phyloP scores from a whole-genome alignment of 2,329 filamentous ascomycete species.

The Clonostachys chloroleuca region DNA sequence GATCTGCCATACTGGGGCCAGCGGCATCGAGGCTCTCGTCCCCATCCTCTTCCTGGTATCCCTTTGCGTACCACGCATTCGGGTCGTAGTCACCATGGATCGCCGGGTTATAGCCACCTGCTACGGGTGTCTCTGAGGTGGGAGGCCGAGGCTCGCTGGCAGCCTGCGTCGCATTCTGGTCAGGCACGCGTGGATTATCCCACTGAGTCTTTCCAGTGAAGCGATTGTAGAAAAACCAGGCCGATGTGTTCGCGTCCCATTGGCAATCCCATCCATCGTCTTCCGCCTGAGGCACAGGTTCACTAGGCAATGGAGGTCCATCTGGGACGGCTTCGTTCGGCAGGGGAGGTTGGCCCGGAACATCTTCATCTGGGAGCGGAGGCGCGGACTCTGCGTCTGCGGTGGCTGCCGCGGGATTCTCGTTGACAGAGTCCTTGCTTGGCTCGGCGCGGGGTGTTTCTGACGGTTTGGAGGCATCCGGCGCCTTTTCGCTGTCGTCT shows the following conservation, averaged over 20 bases:
- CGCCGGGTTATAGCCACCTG: constrained; percentile 86
- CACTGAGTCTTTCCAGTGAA: constrained; percentile 73
- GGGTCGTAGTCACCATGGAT: constrained; percentile 97
- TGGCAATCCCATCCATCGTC: constrained; percentile 77
- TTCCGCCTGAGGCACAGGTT: constrained; percentile 37
- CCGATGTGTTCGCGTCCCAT: constrained; percentile 65
- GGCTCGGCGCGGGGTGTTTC: neutral
- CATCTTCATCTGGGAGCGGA: neutral
- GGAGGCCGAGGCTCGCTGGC: constrained; percentile 21
- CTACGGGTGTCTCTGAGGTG: constrained; percentile 33
- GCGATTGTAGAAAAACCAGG: constrained; percentile 83
- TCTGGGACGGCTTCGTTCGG: constrained; percentile 22
- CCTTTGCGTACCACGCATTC: constrained; percentile 86
- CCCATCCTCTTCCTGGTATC: constrained; percentile 14
- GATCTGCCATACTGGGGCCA: constrained; percentile 25
- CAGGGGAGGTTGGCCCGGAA: constrained; percentile 21
- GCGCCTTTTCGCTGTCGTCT: too few relatives aligned
- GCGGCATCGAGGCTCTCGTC: constrained; percentile 20
- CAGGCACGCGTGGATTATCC: constrained; percentile 77
- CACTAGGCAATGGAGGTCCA: constrained; percentile 24
- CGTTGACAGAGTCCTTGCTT: neutral
- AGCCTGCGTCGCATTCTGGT: constrained; percentile 23
- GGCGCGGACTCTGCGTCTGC: neutral
- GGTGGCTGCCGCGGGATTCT: neutral
- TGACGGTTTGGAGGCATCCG: neutral